These are phyloP conservation scores for Tribonema minus DNA, from an alignment of 108 stramenopile species.

Conservation along the genomic window DNA sequence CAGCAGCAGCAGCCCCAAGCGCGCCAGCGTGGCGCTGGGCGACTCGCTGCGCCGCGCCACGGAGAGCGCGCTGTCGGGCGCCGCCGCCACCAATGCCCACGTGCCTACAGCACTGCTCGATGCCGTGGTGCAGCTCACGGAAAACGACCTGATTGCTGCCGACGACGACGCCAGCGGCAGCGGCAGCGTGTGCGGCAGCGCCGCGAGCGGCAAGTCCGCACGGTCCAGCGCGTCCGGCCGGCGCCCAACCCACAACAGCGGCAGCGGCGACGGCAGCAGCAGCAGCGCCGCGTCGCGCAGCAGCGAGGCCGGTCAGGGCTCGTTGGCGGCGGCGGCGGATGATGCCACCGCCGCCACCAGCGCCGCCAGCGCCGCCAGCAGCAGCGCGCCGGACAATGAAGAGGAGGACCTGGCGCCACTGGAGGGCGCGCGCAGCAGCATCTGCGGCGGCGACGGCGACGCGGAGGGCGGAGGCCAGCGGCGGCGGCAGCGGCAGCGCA, in stretches of 20 bases:
- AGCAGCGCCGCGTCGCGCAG: not conserved
- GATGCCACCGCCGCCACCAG: too few species aligned
- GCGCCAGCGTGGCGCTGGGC: too few species aligned
- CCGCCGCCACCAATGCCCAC: not conserved
- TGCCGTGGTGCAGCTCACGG: not conserved
- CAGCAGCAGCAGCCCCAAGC: too few species aligned
- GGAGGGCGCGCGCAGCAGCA: not conserved
- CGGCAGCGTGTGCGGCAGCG: too few species aligned
- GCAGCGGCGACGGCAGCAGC: not conserved
- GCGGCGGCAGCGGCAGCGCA: not conserved
- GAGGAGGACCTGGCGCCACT: too few species aligned
- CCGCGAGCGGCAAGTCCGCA: too few species aligned
- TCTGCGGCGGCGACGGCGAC: too few species aligned
- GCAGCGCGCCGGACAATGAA: not conserved
- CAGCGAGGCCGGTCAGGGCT: too few species aligned
- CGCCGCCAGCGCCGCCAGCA: not conserved
- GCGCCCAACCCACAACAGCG: not conserved
- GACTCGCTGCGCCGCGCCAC: too few species aligned
- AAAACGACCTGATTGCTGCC: not conserved
- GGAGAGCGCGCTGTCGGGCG: not conserved
- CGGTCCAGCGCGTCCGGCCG: not conserved
- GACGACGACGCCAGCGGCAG: not conserved
- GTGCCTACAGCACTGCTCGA: not conserved
- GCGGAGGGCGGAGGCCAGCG: too few species aligned
- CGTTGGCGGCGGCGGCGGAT: too few species aligned